Percentiles rank a stretch among this genome's conserved stretches.
Evolutionary conservation across 495 filamentous ascomycete genomes (phyloP).

Genomic region (Neurospora discreta): DNA sequence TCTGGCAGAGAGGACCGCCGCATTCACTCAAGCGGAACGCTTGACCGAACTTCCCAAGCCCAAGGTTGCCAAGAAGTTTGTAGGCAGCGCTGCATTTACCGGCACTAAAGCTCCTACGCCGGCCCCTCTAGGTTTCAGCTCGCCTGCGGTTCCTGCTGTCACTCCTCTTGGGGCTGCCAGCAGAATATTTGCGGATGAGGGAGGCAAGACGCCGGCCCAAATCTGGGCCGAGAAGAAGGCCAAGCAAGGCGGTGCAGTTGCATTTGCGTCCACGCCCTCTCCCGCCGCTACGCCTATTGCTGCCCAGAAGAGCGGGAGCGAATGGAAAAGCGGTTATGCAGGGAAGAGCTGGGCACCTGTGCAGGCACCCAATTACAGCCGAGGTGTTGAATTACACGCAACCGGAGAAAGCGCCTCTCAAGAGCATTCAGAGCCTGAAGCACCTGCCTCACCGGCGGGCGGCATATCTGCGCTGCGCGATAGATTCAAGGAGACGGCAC

Average conservation of each 20-base stretch:
- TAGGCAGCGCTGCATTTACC: conserved; percentile 55
- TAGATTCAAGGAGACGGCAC: conserved; percentile 58
- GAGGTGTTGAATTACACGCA: conserved; percentile 47
- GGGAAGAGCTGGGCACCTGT: conserved; percentile 86
- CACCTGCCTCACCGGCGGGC: conserved; percentile 35
- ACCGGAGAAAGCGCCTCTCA: conserved; percentile 44
- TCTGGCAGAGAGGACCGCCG: conserved; percentile 55
- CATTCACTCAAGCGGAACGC: conserved; percentile 60
- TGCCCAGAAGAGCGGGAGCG: conserved; percentile 57
- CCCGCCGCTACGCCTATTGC: conserved; percentile 41
- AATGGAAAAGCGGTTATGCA: conserved; percentile 82
- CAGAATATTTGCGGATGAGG: conserved; percentile 86
- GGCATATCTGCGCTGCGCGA: conserved; percentile 63
- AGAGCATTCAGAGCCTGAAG: conserved; percentile 27
- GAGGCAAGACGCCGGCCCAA: conserved; percentile 92
- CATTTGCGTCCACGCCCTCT: conserved; percentile 28
- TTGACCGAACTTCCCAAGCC: conserved; percentile 86
- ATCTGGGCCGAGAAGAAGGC: conserved; percentile 96
- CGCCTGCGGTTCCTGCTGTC: conserved; percentile 34
- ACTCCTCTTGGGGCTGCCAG: conserved; percentile 68
- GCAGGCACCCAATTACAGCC: conserved; percentile 57
- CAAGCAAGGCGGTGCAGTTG: conserved; percentile 50
- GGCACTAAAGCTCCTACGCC: conserved; percentile 86
- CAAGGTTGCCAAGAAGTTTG: conserved; percentile 83
- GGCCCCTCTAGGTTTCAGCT: conserved; percentile 45